Conservation (phyloP, 2,329 filamentous ascomycete genomes). For the Pezicula carpinea region DNA sequence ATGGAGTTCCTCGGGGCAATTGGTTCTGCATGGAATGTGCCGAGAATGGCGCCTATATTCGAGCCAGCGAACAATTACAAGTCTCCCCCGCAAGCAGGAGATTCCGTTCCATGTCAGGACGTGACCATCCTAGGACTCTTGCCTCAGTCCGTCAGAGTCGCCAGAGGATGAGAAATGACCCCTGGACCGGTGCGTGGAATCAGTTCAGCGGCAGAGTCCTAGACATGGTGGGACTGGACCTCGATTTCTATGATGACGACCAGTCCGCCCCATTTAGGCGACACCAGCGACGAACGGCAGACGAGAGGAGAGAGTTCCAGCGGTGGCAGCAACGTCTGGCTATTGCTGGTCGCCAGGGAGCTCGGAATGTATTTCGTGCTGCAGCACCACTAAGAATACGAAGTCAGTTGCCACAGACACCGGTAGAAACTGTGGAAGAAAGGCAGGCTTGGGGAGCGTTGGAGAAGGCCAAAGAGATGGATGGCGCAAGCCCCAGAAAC, state of each 20-base stretch:
- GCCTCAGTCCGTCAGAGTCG: constrained; percentile 52
- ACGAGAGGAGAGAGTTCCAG: constrained; percentile 52
- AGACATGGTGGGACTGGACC: constrained; percentile 68
- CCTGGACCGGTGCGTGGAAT: constrained; percentile 87
- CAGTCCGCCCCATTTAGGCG: constrained; percentile 47
- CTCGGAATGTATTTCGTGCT: constrained; percentile 65
- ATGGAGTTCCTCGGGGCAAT: constrained; percentile 66
- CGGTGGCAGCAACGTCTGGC: constrained; percentile 81
- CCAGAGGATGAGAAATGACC: constrained; percentile 64
- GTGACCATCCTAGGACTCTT: constrained; percentile 44
- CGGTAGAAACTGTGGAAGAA: constrained; percentile 71
- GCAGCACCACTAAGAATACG: constrained; percentile 60
- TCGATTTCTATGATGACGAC: constrained; percentile 80
- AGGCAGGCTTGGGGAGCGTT: constrained; percentile 85
- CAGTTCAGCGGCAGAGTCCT: constrained; percentile 57
- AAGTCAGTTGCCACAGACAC: constrained; percentile 41
- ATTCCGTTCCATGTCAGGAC: constrained; percentile 18
- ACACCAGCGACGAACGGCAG: constrained; percentile 43
- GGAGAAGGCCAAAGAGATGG: constrained; percentile 73
- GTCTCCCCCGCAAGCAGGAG: constrained; percentile 20
- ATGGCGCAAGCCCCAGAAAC: constrained; percentile 44
- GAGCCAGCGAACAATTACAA: constrained; percentile 31
- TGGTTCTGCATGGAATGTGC: constrained; percentile 91
- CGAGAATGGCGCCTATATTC: constrained; percentile 36
- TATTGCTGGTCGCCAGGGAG: constrained; percentile 76